These are phyloP conservation scores for Coriaria nepalensis DNA, from an alignment of 306 rosid species.

Conservation along the genomic window DNA sequence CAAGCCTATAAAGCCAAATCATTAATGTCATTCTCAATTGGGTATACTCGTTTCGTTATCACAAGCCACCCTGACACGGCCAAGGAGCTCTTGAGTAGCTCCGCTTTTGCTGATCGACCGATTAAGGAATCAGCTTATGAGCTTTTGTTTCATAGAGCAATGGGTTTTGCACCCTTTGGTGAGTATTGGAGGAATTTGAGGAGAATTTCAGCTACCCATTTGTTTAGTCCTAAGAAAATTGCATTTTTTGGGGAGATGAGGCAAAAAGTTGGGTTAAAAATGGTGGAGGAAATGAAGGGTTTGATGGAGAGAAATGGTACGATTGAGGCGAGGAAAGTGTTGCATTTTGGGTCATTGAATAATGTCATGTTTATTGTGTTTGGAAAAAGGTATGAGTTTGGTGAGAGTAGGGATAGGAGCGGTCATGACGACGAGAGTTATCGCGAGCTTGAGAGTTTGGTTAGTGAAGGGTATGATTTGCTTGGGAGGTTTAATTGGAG, in stretches of 20 bases:
- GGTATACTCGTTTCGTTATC: constrained; percentile 51
- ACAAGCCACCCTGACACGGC: constrained; percentile 52
- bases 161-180: constrained; percentile 74
- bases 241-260: constrained; percentile 22
- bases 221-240: constrained; percentile 45
- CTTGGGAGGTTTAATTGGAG: constrained; percentile 68
- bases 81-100: constrained; percentile 44
- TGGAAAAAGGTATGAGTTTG: constrained; percentile 45
- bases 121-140: constrained; percentile 65
- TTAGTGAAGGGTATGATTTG: constrained; percentile 64
- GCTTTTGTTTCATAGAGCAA: constrained; percentile 61
- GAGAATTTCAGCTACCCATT: constrained; percentile 42
- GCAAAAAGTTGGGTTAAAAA: constrained; percentile 20
- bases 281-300: constrained; percentile 19
- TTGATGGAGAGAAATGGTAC: constrained; percentile 20
- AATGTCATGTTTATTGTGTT: constrained; percentile 70
- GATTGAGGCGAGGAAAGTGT: constrained; percentile 37
- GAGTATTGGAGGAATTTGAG: constrained; percentile 73
- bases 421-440: too few species aligned
- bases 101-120: constrained; percentile 56
- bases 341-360: constrained; percentile 48
- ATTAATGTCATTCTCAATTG: constrained; percentile 56
- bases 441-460: constrained; percentile 36
- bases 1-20: constrained; percentile 18
- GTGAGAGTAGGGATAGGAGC: too few species aligned